Conservation (phyloP, 2,329 filamentous ascomycete genomes). For the Acrocalymma vagum region DNA sequence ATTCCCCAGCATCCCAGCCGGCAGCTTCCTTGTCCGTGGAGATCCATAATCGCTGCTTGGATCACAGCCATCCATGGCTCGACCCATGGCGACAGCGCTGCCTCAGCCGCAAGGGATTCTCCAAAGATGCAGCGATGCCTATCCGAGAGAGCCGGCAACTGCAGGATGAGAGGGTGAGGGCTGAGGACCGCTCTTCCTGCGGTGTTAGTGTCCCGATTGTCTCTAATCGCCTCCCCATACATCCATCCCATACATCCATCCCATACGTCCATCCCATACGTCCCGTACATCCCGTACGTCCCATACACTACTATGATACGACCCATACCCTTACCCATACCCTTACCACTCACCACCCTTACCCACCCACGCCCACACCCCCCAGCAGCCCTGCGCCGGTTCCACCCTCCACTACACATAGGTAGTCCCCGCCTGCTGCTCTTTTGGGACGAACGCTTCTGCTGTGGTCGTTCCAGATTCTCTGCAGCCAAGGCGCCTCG, state of each 20-base stretch:
- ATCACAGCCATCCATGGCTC: slow-evolving; percentile 17
- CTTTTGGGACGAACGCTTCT: slow-evolving; percentile 49
- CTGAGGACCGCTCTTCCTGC: slow-evolving; percentile 16
- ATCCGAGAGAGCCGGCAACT: slow-evolving; percentile 29
- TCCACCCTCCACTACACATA: slow-evolving; percentile 40
- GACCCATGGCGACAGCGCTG: slow-evolving; percentile 30
- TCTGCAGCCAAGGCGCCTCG: slow-evolving; percentile 51
- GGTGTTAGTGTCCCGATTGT: slow-evolving; percentile 31
- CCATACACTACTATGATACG: no score
- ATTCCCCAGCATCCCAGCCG: slow-evolving; percentile 24
- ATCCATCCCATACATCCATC: no score
- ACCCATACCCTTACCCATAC: no score
- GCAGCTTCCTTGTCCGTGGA: slow-evolving; percentile 25
- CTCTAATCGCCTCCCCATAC: slow-evolving; percentile 37
- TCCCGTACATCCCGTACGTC: no score
- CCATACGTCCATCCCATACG: no score
- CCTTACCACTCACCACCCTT: no score
- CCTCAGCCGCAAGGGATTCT: slow-evolving; percentile 41
- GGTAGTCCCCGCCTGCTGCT: slow-evolving; percentile 37
- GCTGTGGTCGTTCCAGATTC: slow-evolving; percentile 50
- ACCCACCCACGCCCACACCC: no score
- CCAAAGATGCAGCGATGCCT: slow-evolving; percentile 31
- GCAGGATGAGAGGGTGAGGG: slow-evolving; percentile 16
- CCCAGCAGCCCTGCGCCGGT: slow-evolving; percentile 44
- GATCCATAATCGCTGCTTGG: slow-evolving; percentile 17